Percentiles rank a stretch among this genome's conserved stretches.
These are phyloP conservation scores for Trametes elegans DNA, from an alignment of 768 basidiomycete genomes.

Conservation along the genomic window DNA sequence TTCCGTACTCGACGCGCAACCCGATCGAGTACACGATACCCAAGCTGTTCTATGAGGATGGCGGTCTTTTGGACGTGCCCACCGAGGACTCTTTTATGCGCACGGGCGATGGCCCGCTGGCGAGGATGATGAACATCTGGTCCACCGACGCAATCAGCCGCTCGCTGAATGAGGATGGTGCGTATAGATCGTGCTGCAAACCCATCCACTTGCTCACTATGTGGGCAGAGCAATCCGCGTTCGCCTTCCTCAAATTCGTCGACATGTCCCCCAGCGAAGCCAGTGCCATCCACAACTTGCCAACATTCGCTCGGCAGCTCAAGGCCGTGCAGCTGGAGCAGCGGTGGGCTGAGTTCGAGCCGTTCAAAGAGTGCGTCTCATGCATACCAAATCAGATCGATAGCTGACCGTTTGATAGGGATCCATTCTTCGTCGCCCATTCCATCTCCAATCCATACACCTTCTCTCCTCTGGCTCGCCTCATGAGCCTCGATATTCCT, in stretches of 20 bases:
- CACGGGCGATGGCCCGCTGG: conserved; percentile 51
- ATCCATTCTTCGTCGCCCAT: conserved; percentile 49
- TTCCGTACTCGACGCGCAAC: conserved; percentile 85
- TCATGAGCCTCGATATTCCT: conserved; percentile 28
- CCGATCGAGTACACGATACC: conserved; percentile 82
- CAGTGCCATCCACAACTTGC: conserved; percentile 56
- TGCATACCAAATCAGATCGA: neutral
- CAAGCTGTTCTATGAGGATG: conserved; percentile 71
- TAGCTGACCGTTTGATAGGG: conserved; percentile 37
- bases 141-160: conserved; percentile 72
- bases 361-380: conserved; percentile 44
- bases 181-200: conserved; percentile 25
- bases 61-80: conserved; percentile 68
- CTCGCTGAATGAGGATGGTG: conserved; percentile 68
- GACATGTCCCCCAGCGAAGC: conserved; percentile 62
- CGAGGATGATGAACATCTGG: conserved; percentile 89
- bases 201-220: neutral
- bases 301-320: conserved; percentile 58
- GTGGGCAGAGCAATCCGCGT: conserved; percentile 48
- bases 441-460: conserved; percentile 33
- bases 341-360: conserved; percentile 37
- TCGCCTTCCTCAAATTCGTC: conserved; percentile 77
- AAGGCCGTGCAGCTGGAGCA: conserved; percentile 46
- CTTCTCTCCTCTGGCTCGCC: conserved; percentile 32
- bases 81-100: conserved; percentile 46